Base-by-base conservation (phyloP, 139 green algal species). In the Tetradesmus obliquus region DNA sequence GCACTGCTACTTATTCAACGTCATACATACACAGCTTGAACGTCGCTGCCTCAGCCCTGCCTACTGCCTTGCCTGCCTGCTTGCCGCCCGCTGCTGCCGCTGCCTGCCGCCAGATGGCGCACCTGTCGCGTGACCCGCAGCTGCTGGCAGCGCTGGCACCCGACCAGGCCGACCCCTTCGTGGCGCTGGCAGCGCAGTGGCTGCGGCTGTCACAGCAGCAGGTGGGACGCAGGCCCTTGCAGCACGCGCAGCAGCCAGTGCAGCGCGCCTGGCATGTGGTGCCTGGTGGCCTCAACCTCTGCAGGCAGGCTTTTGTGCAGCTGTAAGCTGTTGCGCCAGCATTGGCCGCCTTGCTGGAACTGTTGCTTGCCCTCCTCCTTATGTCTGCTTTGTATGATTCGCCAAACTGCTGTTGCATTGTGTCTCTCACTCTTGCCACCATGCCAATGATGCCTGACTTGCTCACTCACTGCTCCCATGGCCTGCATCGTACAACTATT, bases 81-180 rank as follows among this genome's bases (percentile, higher is more conserved):
- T 24, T 24, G 66, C 66, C n/a, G 66, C 66, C 66, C n/a, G 66
- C 66, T 76, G 66, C 17, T 76, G 66, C 17, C 5, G 10, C 3
- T 13, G 10, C 17, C 17, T 24, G n/a, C 17, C 66, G 57, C 7
- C 66, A 76, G n/a, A 98, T 99, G 96, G 97, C 97, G 32, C 97
- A 99, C 94, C 96, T 99, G 58, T 95, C 90, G 1, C 81, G 90
- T 0, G 97, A 99, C 79, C 32, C 55, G 0, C 90, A 71, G 51
- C 94, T 99, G 91, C 82, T 93, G 53, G 82, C 32, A 5, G 81
- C 96, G 79, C 89, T 99, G 24, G 87, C 74, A 1, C 91, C 96
- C 22, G 3, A 76, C 17, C 55, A 81, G 0, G 76, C 57, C 20
- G 97, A 99, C 92, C 95, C 97, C 51, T 99, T 99, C 93, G 92